phyloP scores from a whole-genome alignment of 495 filamentous ascomycete species.

The Aeminium ludgeri region DNA sequence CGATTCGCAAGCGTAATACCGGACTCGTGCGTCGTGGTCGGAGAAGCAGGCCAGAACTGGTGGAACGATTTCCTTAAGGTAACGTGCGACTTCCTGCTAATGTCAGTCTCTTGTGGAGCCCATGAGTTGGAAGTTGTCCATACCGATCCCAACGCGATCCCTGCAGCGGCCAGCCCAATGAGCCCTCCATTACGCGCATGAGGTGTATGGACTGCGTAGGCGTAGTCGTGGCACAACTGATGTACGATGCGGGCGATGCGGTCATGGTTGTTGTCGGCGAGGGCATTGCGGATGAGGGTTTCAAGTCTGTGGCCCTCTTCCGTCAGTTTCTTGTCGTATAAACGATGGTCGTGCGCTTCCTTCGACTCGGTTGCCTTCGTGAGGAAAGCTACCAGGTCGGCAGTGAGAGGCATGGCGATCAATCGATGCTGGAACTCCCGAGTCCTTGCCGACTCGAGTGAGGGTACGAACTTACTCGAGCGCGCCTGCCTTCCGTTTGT shows the following conservation, averaged over 20 bases:
- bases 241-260: conserved; percentile 71
- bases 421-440: neutral
- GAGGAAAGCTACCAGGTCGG: conserved; percentile 4
- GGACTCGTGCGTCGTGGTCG: conserved; percentile 93
- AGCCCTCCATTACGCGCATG: conserved; percentile 93
- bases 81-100: conserved; percentile 60
- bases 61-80: conserved; percentile 83
- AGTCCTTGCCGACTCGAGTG: too few relatives aligned
- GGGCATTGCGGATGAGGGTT: conserved; percentile 72
- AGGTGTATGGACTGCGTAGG: conserved; percentile 92
- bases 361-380: conserved; percentile 1
- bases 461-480: conserved; percentile 58
- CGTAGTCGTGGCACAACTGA: conserved; percentile 94
- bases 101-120: conserved; percentile 19
- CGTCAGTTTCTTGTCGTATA: conserved; percentile 7
- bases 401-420: conserved; percentile 4
- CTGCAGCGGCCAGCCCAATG: conserved; percentile 90
- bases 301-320: conserved; percentile 48
- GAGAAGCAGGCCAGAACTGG: conserved; percentile 97
- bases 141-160: conserved; percentile 87
- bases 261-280: conserved; percentile 56
- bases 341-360: neutral
- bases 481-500: conserved; percentile 89
- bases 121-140: conserved; percentile 18
- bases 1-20: conserved; percentile 98